Base-by-base conservation (phyloP, 495 filamentous ascomycete species). In the Penicillium paradoxum region DNA sequence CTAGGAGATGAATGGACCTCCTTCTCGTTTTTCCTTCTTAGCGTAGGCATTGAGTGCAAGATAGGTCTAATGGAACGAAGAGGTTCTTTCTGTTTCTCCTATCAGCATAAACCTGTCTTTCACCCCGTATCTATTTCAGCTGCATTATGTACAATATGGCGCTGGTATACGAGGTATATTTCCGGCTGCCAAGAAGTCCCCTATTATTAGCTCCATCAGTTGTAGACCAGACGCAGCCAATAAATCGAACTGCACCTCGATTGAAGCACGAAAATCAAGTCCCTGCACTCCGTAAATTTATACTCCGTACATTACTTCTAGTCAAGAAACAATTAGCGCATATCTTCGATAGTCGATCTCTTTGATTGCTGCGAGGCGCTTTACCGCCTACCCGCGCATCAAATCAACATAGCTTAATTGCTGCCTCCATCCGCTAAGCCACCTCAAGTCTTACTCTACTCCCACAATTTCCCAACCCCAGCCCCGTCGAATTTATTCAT, bases 381-480 rank as follows among this genome's bases (percentile, higher is more conserved):
- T 65, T 59, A 65, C 59, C 59, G 62, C 62, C 59, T 51, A 22
- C 27, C 49, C 48, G 42, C 6, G 22, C 25, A 49, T 30, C 44
- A 51, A 58, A 65, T 45, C 49, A 51, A 55, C 60, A 51, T 42
- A 54, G 51, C 51, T 63, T 43, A 53, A 55, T 55, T 53, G 53
- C 32, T 62, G 58, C 60, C 55, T 64, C 54, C 61, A 50, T 45
- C 50, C 53, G 61, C 58, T 64, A 57, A 66, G 63, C 63, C 60
- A 64, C 63, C 48, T 56, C 63, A 44, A n/a, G 49, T 50, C 43
- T 38, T 18, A 51, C 42, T 51, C 24, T 10, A 18, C 29, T 49
- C 22, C 34, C 46, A 19, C 46, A 36, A 24, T 47, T 32, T 47
- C 25, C 17, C 41, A 33, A 43, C 54, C 30, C 36, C 36, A 32